Conservation (phyloP, 345 rosid genomes). For the Luvunga scandens region DNA sequence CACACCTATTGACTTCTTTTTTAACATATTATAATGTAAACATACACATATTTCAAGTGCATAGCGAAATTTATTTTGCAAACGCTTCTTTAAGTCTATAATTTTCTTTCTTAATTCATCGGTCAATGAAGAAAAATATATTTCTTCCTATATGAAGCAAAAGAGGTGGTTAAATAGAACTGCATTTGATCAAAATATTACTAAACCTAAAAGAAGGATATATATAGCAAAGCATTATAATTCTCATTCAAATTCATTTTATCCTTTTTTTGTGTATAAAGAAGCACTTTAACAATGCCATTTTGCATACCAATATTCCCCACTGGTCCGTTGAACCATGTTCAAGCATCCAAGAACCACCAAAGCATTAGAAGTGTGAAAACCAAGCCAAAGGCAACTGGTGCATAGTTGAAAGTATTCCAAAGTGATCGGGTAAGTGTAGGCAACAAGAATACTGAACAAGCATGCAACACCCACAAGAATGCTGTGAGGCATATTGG, state of each 20-base stretch:
- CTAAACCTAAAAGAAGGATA: not conserved
- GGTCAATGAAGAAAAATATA: not conserved
- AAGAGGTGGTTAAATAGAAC: not conserved
- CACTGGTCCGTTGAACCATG: slow-evolving; percentile 64
- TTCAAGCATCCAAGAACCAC: slow-evolving; percentile 54
- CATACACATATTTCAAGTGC: too few relatives aligned
- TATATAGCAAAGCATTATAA: not conserved
- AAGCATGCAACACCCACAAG: slow-evolving; percentile 56
- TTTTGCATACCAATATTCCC: slow-evolving; percentile 44
- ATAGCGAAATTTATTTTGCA: too few relatives aligned
- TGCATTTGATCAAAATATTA: not conserved
- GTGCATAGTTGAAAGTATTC: slow-evolving; percentile 59
- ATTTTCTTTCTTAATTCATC: not conserved
- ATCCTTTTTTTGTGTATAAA: too few relatives aligned
- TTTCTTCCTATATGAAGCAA: not conserved
- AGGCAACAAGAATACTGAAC: slow-evolving; percentile 53
- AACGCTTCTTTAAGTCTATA: not conserved
- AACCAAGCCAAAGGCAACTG: slow-evolving; percentile 42
- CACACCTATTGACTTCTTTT: too few relatives aligned
- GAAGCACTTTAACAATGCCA: not conserved
- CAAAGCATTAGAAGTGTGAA: slow-evolving; percentile 52
- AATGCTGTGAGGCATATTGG: slow-evolving; percentile 50
- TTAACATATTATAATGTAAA: too few relatives aligned
- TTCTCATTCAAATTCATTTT: not conserved
- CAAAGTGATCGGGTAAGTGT: slow-evolving; percentile 48